Evolutionary conservation across 2,329 filamentous ascomycete species (phyloP).

Genomic region (Clarireedia paspali): DNA sequence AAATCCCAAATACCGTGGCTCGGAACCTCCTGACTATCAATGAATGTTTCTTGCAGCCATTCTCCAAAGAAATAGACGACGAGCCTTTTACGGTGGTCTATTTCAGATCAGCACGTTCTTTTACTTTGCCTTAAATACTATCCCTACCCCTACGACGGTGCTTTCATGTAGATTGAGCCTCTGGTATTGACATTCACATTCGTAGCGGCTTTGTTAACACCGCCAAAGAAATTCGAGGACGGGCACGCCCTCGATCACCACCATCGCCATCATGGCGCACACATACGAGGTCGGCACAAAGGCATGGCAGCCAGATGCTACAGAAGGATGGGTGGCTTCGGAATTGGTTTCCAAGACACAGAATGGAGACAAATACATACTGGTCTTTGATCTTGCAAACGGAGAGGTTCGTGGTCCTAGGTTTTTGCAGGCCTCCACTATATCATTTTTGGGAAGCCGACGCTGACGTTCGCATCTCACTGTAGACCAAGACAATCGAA

Average conservation of each 20-base stretch:
- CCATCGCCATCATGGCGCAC: slow-evolving; percentile 62
- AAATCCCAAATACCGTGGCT: slow-evolving; percentile 9
- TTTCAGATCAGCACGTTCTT: slow-evolving; percentile 6
- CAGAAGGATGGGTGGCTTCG: slow-evolving; percentile 95
- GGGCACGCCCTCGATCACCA: slow-evolving; percentile 11
- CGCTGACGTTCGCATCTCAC: slow-evolving; percentile 17
- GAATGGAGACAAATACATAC: slow-evolving; percentile 76
- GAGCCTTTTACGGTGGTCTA: slow-evolving; percentile 10
- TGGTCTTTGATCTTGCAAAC: slow-evolving; percentile 86
- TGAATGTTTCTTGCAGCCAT: slow-evolving; percentile 8
- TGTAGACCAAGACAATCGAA: slow-evolving; percentile 69
- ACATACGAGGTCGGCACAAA: slow-evolving; percentile 93
- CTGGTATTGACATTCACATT: slow-evolving; percentile 8
- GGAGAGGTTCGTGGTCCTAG: slow-evolving; percentile 62
- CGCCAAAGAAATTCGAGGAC: slow-evolving; percentile 18
- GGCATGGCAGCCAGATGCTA: slow-evolving; percentile 95
- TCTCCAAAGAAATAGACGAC: slow-evolving; percentile 6
- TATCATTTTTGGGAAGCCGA: slow-evolving; percentile 11
- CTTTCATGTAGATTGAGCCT: slow-evolving; percentile 24
- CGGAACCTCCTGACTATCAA: slow-evolving; percentile 7
- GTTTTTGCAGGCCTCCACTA: slow-evolving; percentile 2
- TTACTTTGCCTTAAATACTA: neutral
- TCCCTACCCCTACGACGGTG: neutral
- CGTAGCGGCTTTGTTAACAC: slow-evolving; percentile 14
- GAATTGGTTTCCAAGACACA: slow-evolving; percentile 82